A percentile compares a stretch with the other conserved stretches of the same genome.
Conservation (phyloP, 2,329 filamentous ascomycete species). For the Botrytis porri region DNA sequence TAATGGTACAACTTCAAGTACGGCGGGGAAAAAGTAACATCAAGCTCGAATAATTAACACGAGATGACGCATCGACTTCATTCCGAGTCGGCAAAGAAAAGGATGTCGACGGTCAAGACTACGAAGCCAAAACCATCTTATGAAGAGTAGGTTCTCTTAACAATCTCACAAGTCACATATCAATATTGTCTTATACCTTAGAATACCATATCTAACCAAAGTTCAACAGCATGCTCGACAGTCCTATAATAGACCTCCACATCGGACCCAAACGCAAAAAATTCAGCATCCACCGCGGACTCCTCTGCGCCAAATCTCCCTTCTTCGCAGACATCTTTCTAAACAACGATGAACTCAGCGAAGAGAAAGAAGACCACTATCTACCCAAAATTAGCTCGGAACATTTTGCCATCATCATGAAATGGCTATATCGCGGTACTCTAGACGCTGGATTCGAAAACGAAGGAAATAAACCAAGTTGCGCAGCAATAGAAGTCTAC, state of each 20-base stretch:
- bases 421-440: conserved; percentile 8
- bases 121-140: not conserved
- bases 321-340: conserved; percentile 13
- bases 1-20: not conserved
- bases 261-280: conserved; percentile 22
- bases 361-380: not conserved
- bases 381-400: not conserved
- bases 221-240: not conserved
- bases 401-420: conserved; percentile 10
- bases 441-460: conserved; percentile 1
- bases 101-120: not conserved
- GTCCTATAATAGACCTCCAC: conserved; percentile 18
- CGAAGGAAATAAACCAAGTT: conserved; percentile 3
- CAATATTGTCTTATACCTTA: not conserved
- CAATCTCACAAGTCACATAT: not conserved
- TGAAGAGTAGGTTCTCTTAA: not conserved
- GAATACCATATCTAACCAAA: not conserved
- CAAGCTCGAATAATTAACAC: too few relatives aligned
- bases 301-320: conserved; percentile 17
- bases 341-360: conserved; percentile 13
- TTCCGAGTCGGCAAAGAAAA: not conserved
- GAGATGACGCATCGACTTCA: not conserved
- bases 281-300: conserved; percentile 13
- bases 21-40: not conserved
- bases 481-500: conserved; percentile 8